Evolutionary conservation across 768 basidiomycete genomes (phyloP).

Genomic region (Serendipita sp.): DNA sequence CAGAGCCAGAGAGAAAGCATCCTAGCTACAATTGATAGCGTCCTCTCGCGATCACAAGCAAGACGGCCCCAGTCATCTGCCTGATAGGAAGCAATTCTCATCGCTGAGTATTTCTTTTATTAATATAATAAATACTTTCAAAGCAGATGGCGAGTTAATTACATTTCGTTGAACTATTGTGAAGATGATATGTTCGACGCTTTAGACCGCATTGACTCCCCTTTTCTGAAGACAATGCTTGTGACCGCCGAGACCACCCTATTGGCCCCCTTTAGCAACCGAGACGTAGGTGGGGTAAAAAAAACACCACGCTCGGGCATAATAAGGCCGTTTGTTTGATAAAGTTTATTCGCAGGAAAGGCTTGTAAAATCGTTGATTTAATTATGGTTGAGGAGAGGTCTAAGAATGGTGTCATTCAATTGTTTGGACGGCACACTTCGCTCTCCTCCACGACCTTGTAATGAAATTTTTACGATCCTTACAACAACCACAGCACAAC

Average conservation of each 20-base stretch:
- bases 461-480: slow-evolving; percentile 1
- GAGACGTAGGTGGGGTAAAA: background rate
- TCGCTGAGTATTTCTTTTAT: too few relatives aligned
- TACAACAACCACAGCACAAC: background rate
- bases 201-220: background rate
- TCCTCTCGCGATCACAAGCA: background rate
- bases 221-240: background rate
- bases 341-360: too few relatives aligned
- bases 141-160: background rate
- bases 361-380: too few relatives aligned
- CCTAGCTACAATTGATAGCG: background rate
- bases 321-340: background rate
- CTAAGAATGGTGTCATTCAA: background rate
- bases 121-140: background rate
- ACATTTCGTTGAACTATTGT: background rate
- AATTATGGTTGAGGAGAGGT: background rate
- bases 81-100: too few relatives aligned
- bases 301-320: background rate
- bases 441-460: background rate
- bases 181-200: background rate
- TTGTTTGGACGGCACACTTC: background rate
- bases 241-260: background rate
- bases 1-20: background rate
- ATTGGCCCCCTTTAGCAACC: background rate
- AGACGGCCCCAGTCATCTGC: too few relatives aligned